A percentile compares a stretch with the other conserved stretches of the same genome.
phyloP scores from a whole-genome alignment of 2,329 filamentous ascomycete species.

The Phoma herbarum region DNA sequence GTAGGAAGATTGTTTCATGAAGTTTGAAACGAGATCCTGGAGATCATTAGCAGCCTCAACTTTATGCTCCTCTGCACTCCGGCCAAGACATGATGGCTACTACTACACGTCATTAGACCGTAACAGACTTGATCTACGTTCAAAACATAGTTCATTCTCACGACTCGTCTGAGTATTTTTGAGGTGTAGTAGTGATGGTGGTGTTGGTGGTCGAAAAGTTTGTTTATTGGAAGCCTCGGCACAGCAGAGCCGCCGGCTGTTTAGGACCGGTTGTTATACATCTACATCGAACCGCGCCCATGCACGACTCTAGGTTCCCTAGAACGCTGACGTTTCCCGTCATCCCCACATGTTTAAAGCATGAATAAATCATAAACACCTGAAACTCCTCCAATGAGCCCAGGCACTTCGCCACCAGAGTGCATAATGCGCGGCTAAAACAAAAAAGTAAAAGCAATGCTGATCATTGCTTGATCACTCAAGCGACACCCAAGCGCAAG shows the following conservation, averaged over 20 bases:
- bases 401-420: conserved; percentile 10
- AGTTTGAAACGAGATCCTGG: conserved; percentile 36
- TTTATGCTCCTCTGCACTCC: not conserved
- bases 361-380: conserved; percentile 22
- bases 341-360: conserved; percentile 17
- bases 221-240: conserved; percentile 14
- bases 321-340: conserved; percentile 14
- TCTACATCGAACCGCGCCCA: conserved; percentile 13
- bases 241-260: conserved; percentile 2
- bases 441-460: conserved; percentile 1
- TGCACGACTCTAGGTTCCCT: conserved; percentile 18
- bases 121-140: not conserved
- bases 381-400: conserved; percentile 19
- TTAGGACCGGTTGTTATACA: conserved; percentile 1
- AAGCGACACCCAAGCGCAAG: conserved; percentile 63
- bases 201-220: not conserved
- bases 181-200: not conserved
- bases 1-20: conserved; percentile 18
- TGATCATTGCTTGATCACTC: conserved; percentile 12
- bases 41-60: conserved; percentile 30
- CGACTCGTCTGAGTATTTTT: not conserved
- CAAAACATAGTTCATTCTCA: not conserved
- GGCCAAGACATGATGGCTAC: not conserved
- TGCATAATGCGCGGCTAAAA: conserved; percentile 11
- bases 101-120: not conserved